Evolutionary conservation across 108 stramenopile species (phyloP).

Genomic region (Skeletonema menzelii): DNA sequence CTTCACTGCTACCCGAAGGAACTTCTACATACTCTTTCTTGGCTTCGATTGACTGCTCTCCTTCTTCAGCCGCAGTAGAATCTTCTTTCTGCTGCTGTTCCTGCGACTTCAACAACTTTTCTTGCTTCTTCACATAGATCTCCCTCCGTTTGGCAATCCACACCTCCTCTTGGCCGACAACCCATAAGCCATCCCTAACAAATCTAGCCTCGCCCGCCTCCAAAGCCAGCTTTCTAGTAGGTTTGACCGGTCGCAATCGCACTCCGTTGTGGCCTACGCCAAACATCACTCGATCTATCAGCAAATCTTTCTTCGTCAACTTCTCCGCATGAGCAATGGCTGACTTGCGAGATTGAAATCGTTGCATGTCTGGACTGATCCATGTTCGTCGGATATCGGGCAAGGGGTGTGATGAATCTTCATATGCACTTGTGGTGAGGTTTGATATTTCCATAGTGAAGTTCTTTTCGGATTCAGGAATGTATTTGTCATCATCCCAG

Average conservation of each 20-base stretch:
- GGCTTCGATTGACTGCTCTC: neutral
- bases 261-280: slow-evolving; percentile 69
- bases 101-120: slow-evolving; percentile 19
- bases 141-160: slow-evolving; percentile 69
- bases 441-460: slow-evolving; percentile 34
- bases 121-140: slow-evolving; percentile 24
- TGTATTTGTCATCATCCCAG: slow-evolving; percentile 29
- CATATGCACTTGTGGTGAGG: slow-evolving; percentile 30
- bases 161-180: slow-evolving; percentile 83
- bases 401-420: slow-evolving; percentile 36
- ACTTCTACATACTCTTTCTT: neutral
- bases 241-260: slow-evolving; percentile 58
- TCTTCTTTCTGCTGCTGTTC: slow-evolving; percentile 3
- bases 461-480: slow-evolving; percentile 10
- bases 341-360: slow-evolving; percentile 66
- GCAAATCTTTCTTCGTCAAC: slow-evolving; percentile 52
- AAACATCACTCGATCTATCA: slow-evolving; percentile 64
- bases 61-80: neutral
- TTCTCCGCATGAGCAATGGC: slow-evolving; percentile 63
- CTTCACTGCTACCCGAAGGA: neutral
- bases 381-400: slow-evolving; percentile 46
- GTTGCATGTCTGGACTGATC: slow-evolving; percentile 66
- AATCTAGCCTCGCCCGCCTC: slow-evolving; percentile 78
- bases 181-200: slow-evolving; percentile 86
- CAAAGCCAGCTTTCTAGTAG: slow-evolving; percentile 58